Base-by-base conservation (phyloP, 73 alveolate species). In the Symbiodinium natans region DNA sequence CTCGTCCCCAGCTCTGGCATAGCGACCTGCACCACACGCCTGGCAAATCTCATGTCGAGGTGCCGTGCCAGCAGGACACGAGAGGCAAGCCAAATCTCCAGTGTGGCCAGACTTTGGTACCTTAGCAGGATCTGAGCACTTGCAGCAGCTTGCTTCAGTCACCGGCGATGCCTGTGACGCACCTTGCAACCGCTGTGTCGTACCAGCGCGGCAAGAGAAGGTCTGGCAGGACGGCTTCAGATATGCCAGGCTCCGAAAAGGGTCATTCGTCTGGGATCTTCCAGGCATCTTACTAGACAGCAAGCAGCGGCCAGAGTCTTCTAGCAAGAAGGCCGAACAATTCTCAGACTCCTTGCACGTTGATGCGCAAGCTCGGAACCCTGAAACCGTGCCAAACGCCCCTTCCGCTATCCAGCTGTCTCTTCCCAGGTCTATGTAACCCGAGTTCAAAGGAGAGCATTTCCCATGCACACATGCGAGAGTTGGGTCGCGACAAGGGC, bases 141-240 rank as follows among this genome's bases (percentile, higher is more conserved):
- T 6, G 56, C 88, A 80, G 88, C 88, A 80, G 27, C 54, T 34
- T 19, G 56, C 88, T 80, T 34, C 88, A 80, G 21, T 80, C 88
- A 80, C 88, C 59, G 23, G 39, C 43, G 43, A 6, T 7, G 34
- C 54, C 29, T 36, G 88, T 36, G 13, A 0, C 39, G 3, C 38
- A 8, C 8, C 8, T 10, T 17, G 63, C 63, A 48, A 8, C 17
- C 63, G 63, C 63, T 10, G 63, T 29, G 88, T 10, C 19, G 88
- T 39, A 10, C 88, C 88, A 8, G 88, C 63, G 40, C 88, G 63
- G 3, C 88, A 80, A 1, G 88, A 80, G 59, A 80, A 80, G 88
- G 63, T 80, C 88, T 34, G 23, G 88, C 88, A 80, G 40, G 88
- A 15, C 33, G 31, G 25, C 21, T 80, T 33, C 88, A 80, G 8